Conservation (phyloP, 2,329 filamentous ascomycete genomes). For the Macrophomina tecta region DNA sequence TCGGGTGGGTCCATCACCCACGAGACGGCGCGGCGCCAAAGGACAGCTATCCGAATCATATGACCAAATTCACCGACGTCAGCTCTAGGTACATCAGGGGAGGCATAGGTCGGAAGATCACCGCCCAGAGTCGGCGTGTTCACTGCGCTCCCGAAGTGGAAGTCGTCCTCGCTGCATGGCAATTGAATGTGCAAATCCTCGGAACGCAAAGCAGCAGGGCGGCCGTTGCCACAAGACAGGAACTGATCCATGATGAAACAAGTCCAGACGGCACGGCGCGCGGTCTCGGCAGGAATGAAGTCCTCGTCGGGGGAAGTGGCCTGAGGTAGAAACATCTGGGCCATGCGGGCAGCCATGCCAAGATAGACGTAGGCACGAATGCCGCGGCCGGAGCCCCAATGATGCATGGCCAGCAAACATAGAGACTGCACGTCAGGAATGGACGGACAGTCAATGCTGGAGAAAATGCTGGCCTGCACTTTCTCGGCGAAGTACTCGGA, state of each 20-base stretch:
- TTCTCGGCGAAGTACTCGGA: slow-evolving; percentile 25
- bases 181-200: slow-evolving; percentile 15
- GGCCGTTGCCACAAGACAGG: slow-evolving; percentile 10
- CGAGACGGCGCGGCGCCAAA: slow-evolving; percentile 13
- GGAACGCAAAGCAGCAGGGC: not conserved
- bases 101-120: not conserved
- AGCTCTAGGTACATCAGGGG: not conserved
- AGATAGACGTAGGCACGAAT: slow-evolving; percentile 18
- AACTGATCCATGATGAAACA: slow-evolving; percentile 28
- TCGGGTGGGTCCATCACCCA: slow-evolving; percentile 22
- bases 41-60: slow-evolving; percentile 15
- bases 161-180: slow-evolving; percentile 21
- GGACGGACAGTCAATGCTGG: slow-evolving; percentile 22
- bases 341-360: slow-evolving; percentile 23
- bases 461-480: slow-evolving; percentile 14
- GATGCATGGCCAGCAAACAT: slow-evolving; percentile 19
- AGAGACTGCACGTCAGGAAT: slow-evolving; percentile 23
- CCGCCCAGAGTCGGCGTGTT: slow-evolving; percentile 1
- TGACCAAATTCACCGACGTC: slow-evolving; percentile 23
- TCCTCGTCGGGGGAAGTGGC: slow-evolving; percentile 15
- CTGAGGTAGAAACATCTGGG: slow-evolving; percentile 22
- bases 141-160: slow-evolving; percentile 20
- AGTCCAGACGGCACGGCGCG: slow-evolving; percentile 20
- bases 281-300: slow-evolving; percentile 19
- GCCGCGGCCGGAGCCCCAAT: slow-evolving; percentile 23